phyloP scores from a whole-genome alignment of 176 grass and related monocot genomes.

The Themeda triandra region DNA sequence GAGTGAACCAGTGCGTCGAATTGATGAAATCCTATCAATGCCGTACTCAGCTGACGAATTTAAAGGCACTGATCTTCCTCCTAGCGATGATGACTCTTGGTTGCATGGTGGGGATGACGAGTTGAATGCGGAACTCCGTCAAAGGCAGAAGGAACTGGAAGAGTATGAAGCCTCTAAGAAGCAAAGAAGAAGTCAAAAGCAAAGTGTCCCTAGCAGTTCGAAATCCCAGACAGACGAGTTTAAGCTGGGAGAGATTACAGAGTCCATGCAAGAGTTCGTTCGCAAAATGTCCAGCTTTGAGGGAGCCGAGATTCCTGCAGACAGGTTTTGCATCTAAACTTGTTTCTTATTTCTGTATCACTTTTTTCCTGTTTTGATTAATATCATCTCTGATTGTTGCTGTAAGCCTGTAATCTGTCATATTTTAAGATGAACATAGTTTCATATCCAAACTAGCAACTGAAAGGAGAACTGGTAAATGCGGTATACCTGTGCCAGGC shows the following conservation, averaged over 20 bases:
- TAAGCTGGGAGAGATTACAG: slow-evolving; percentile 75
- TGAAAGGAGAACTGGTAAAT: background rate
- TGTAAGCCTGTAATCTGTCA: background rate
- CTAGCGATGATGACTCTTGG: slow-evolving; percentile 78
- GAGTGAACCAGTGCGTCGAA: slow-evolving; percentile 64
- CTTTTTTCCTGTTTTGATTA: background rate
- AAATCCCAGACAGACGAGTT: slow-evolving; percentile 51
- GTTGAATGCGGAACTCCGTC: slow-evolving; percentile 60
- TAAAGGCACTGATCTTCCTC: slow-evolving; percentile 57
- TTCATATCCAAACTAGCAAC: background rate
- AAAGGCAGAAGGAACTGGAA: slow-evolving; percentile 90
- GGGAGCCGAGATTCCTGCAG: slow-evolving; percentile 85
- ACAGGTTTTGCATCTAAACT: slow-evolving; percentile 48
- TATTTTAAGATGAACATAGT: background rate
- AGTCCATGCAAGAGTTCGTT: slow-evolving; percentile 92
- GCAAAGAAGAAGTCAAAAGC: slow-evolving; percentile 51
- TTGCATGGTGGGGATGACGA: slow-evolving; percentile 83
- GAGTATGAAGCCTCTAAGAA: slow-evolving; percentile 68
- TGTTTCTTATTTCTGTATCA: background rate
- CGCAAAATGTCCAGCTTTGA: slow-evolving; percentile 85
- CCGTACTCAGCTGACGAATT: slow-evolving; percentile 63
- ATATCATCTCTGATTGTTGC: background rate
- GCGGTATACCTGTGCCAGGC: background rate
- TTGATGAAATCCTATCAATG: slow-evolving; percentile 80
- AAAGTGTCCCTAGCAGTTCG: slow-evolving; percentile 36